A percentile compares a stretch with the other conserved stretches of the same genome.
Evolutionary conservation across 371 early-diverging fungal genomes (phyloP).

Genomic region (Rhizopus microsporus): DNA sequence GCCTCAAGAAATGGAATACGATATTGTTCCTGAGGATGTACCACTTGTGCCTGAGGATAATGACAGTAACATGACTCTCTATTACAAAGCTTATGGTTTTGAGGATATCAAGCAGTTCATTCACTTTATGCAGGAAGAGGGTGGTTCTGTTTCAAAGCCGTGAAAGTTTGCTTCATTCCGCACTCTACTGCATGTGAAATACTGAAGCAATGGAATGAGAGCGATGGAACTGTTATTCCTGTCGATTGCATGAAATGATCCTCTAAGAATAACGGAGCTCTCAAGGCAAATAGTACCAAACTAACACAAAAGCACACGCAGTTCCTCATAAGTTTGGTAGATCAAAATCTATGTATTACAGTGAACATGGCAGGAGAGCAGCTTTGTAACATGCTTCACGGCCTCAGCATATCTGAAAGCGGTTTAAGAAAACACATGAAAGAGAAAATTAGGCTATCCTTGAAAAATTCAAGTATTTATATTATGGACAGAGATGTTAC

Average conservation of each 20-base stretch:
- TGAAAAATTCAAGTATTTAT: background rate
- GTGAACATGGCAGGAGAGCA: background rate
- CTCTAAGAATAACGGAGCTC: background rate
- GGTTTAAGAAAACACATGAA: constrained; percentile 3
- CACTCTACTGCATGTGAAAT: constrained; percentile 5
- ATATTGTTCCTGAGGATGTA: background rate
- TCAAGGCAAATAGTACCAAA: background rate
- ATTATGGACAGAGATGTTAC: constrained; percentile 4
- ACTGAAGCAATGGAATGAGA: constrained; percentile 6
- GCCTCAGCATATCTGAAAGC: background rate
- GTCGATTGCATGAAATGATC: background rate
- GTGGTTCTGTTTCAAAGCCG: constrained; percentile 5
- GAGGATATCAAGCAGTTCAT: constrained; percentile 4
- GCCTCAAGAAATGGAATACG: constrained; percentile 1
- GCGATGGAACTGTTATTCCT: constrained; percentile 4
- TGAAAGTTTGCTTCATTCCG: constrained; percentile 5
- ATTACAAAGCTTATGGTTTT: constrained; percentile 2
- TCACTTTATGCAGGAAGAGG: constrained; percentile 5
- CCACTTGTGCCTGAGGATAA: background rate
- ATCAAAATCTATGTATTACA: background rate
- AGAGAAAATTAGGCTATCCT: background rate
- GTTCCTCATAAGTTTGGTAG: background rate
- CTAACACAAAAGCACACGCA: background rate
- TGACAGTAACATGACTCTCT: constrained; percentile 1
- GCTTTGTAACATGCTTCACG: background rate